Percentiles rank a stretch among this genome's conserved stretches.
These are phyloP conservation scores for Cyclaneusma minus DNA, from an alignment of 2,329 filamentous ascomycete species.

Conservation along the genomic window DNA sequence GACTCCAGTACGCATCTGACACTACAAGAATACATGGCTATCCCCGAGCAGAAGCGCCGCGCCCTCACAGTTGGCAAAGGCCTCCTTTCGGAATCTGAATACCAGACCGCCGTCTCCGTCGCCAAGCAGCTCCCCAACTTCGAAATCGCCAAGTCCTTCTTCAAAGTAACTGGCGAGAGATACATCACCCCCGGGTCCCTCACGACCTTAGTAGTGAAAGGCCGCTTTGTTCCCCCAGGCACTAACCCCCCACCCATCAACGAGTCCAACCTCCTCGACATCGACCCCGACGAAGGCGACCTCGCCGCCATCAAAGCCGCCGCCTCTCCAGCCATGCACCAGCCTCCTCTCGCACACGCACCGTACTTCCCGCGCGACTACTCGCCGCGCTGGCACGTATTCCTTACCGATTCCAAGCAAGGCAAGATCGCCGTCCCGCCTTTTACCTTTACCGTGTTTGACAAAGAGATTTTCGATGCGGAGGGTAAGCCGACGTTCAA, in stretches of 20 bases:
- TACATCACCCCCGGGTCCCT: conserved; percentile 84
- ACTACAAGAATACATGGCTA: conserved; percentile 78
- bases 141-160: conserved; percentile 82
- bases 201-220: conserved; percentile 90
- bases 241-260: conserved; percentile 61
- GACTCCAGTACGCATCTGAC: conserved; percentile 60
- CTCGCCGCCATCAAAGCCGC: conserved; percentile 55
- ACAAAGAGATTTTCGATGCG: conserved; percentile 70
- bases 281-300: conserved; percentile 87
- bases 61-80: conserved; percentile 53
- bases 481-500: conserved; percentile 80
- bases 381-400: conserved; percentile 83
- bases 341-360: conserved; percentile 76
- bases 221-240: conserved; percentile 81
- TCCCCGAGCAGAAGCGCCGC: conserved; percentile 60
- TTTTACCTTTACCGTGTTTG: conserved; percentile 87
- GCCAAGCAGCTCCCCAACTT: conserved; percentile 75
- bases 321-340: conserved; percentile 47
- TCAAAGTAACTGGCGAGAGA: conserved; percentile 94
- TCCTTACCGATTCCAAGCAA: conserved; percentile 85
- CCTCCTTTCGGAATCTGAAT: conserved; percentile 62
- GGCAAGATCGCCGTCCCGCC: conserved; percentile 94
- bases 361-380: conserved; percentile 84
- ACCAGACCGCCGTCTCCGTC: conserved; percentile 57
- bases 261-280: conserved; percentile 69